phyloP scores from a whole-genome alignment of 2,329 filamentous ascomycete genomes.

The Alternaria hordeiaustralica region DNA sequence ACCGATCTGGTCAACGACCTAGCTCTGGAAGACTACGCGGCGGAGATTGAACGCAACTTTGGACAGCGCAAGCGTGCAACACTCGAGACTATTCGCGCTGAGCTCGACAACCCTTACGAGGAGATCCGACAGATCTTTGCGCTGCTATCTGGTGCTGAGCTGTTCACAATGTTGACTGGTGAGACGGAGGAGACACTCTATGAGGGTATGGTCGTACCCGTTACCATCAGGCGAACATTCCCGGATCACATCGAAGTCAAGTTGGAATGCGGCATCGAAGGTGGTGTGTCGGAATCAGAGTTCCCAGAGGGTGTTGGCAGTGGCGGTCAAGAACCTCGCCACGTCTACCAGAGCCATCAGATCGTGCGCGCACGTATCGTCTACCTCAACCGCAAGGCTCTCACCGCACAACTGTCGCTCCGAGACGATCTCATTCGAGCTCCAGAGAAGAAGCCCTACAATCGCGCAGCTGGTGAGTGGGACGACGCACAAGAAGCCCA shows the following conservation, averaged over 20 bases:
- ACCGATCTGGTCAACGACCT: slow-evolving; percentile 96
- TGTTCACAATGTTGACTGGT: slow-evolving; percentile 96
- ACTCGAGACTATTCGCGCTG: slow-evolving; percentile 92
- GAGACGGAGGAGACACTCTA: slow-evolving; percentile 84
- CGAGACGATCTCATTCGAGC: slow-evolving; percentile 80
- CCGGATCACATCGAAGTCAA: slow-evolving; percentile 92
- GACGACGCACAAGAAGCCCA: slow-evolving; percentile 80
- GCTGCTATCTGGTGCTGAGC: slow-evolving; percentile 72
- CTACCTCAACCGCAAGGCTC: slow-evolving; percentile 84
- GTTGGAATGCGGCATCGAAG: slow-evolving; percentile 93
- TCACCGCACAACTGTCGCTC: slow-evolving; percentile 82
- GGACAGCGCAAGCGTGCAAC: slow-evolving; percentile 95
- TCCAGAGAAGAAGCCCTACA: slow-evolving; percentile 56
- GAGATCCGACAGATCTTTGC: slow-evolving; percentile 85
- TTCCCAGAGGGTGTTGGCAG: slow-evolving; percentile 72
- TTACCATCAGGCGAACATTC: slow-evolving; percentile 85
- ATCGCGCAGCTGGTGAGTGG: slow-evolving; percentile 83
- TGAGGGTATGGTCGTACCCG: slow-evolving; percentile 90
- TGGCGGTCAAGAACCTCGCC: slow-evolving; percentile 55
- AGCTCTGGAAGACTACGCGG: slow-evolving; percentile 94
- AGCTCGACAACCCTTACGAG: slow-evolving; percentile 91
- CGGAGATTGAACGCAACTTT: slow-evolving; percentile 91
- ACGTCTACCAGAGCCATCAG: slow-evolving; percentile 79
- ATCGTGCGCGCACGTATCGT: slow-evolving; percentile 87
- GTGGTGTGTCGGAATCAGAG: slow-evolving; percentile 81